Evolutionary conservation across 768 basidiomycete genomes (phyloP).

Genomic region (Auriscalpium orientale): DNA sequence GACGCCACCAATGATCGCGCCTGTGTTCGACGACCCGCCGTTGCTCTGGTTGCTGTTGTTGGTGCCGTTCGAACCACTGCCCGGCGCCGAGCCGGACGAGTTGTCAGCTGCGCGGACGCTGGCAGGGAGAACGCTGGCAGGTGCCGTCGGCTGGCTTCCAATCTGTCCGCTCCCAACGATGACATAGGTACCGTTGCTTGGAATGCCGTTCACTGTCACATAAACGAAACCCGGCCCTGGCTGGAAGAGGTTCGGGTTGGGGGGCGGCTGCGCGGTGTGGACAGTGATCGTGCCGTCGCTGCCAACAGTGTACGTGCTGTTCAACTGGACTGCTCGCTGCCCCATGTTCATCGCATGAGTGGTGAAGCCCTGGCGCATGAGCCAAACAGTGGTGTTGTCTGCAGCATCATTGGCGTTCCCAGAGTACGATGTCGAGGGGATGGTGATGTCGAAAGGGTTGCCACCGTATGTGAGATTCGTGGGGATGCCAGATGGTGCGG

Average conservation of each 20-base stretch:
- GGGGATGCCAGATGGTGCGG: constrained; percentile 63
- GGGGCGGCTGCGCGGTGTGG: constrained; percentile 76
- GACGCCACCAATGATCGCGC: constrained; percentile 40
- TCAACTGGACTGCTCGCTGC: constrained; percentile 73
- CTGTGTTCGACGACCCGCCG: constrained; percentile 29
- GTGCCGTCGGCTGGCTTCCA: constrained; percentile 54
- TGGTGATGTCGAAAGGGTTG: constrained; percentile 61
- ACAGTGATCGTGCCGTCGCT: constrained; percentile 68
- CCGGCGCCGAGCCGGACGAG: constrained; percentile 31
- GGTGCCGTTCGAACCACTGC: constrained; percentile 19
- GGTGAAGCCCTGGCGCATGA: constrained; percentile 81
- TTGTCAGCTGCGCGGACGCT: constrained; percentile 34
- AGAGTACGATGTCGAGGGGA: constrained; percentile 59
- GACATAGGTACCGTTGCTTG: constrained; percentile 69
- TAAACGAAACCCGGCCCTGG: constrained; percentile 85
- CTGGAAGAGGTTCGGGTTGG: constrained; percentile 79
- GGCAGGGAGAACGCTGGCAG: constrained; percentile 39
- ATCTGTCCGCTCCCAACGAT: constrained; percentile 75
- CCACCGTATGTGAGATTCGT: constrained; percentile 81
- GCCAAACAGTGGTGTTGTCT: constrained; percentile 63
- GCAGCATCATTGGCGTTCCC: constrained; percentile 65
- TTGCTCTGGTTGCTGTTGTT: constrained; percentile 8
- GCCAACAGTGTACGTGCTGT: constrained; percentile 79
- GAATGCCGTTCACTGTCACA: constrained; percentile 79
- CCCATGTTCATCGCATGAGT: constrained; percentile 89